These are phyloP conservation scores for Plasmodium yoelii DNA, from an alignment of 169 alveolate genomes.

Conservation along the genomic window DNA sequence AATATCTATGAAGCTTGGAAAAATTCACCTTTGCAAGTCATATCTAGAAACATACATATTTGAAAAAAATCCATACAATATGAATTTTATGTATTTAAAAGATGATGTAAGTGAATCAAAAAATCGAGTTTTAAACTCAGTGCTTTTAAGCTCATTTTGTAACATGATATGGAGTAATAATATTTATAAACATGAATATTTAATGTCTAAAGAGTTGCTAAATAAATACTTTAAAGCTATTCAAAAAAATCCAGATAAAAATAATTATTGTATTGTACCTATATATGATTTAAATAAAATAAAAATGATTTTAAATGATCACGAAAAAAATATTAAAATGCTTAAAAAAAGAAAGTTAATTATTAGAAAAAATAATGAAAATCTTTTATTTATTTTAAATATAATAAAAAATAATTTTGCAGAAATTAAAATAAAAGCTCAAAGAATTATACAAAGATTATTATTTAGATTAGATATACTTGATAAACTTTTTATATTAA, in stretches of 20 bases:
- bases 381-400: slow-evolving; percentile 73
- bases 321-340: slow-evolving; percentile 55
- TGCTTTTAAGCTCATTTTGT: slow-evolving; percentile 66
- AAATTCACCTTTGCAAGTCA: slow-evolving; percentile 60
- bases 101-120: slow-evolving; percentile 74
- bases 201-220: slow-evolving; percentile 71
- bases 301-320: slow-evolving; percentile 60
- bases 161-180: slow-evolving; percentile 67
- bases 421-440: slow-evolving; percentile 75
- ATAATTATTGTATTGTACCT: slow-evolving; percentile 71
- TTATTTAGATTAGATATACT: slow-evolving; percentile 63
- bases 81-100: slow-evolving; percentile 64
- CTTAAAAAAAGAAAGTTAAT: slow-evolving; percentile 66
- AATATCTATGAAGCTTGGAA: slow-evolving; percentile 75
- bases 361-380: slow-evolving; percentile 73
- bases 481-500: slow-evolving; percentile 71
- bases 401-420: slow-evolving; percentile 74
- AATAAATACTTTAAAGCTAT: slow-evolving; percentile 63
- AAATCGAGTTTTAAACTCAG: slow-evolving; percentile 59
- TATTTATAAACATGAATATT: slow-evolving; percentile 75
- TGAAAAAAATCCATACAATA: slow-evolving; percentile 63
- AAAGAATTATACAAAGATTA: slow-evolving; percentile 68
- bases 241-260: slow-evolving; percentile 73
- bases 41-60: slow-evolving; percentile 73
- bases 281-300: slow-evolving; percentile 49